Conservation (phyloP, 2,329 filamentous ascomycete species). For the Rhinocladiella mackenziei region DNA sequence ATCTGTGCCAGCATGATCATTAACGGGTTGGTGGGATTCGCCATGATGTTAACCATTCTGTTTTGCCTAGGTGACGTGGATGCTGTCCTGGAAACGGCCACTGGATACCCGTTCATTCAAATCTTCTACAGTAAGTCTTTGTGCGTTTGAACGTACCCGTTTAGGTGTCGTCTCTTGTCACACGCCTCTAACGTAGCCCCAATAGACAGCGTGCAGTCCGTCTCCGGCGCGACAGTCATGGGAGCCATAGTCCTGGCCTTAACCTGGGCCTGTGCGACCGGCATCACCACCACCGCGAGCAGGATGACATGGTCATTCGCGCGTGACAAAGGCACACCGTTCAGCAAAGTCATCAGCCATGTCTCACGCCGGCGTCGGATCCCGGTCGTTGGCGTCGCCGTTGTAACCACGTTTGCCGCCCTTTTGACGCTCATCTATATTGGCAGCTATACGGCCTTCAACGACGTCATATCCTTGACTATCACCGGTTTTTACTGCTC, state of each 20-base stretch:
- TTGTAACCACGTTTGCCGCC: conserved; percentile 19
- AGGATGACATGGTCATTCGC: conserved; percentile 31
- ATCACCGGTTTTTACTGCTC: conserved; percentile 38
- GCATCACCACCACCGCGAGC: conserved; percentile 29
- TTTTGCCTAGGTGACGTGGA: conserved; percentile 36
- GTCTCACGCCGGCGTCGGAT: conserved; percentile 25
- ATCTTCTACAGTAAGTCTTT: conserved; percentile 29
- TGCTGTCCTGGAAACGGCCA: conserved; percentile 32
- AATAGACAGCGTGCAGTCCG: conserved; percentile 26
- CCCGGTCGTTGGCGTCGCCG: conserved; percentile 21
- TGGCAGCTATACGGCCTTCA: conserved; percentile 30
- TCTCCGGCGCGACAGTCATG: conserved; percentile 31
- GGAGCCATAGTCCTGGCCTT: conserved; percentile 28
- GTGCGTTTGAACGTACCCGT: too few relatives aligned
- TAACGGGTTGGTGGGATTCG: conserved; percentile 36
- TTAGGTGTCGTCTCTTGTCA: too few relatives aligned
- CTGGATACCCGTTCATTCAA: conserved; percentile 35
- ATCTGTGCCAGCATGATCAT: conserved; percentile 31
- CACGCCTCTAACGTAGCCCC: neutral
- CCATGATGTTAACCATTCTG: conserved; percentile 36
- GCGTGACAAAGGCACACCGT: conserved; percentile 27
- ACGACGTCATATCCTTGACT: conserved; percentile 33
- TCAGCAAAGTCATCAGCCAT: conserved; percentile 31
- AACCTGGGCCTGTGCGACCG: conserved; percentile 30
- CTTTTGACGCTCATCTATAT: conserved; percentile 31